Conservation (phyloP, 495 filamentous ascomycete species). For the Schizothecium vesticola region DNA sequence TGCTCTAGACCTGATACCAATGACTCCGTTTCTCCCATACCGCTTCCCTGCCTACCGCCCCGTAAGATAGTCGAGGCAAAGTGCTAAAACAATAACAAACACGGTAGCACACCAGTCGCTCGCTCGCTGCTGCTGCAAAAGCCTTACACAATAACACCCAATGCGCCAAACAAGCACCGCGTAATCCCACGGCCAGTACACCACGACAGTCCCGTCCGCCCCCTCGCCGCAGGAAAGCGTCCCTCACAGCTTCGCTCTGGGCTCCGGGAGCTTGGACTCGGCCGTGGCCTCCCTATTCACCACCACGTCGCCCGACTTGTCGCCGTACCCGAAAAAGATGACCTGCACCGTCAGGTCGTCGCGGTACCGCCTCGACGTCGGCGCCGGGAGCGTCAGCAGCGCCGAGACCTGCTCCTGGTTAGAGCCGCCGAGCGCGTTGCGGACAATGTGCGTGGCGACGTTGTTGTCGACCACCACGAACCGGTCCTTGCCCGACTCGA, state of each 20-base stretch:
- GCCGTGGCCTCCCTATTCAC: slow-evolving; percentile 85
- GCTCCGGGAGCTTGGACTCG: slow-evolving; percentile 42
- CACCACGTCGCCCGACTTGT: slow-evolving; percentile 66
- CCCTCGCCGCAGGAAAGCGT: not conserved
- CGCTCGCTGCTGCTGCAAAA: not conserved
- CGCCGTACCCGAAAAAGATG: slow-evolving; percentile 90
- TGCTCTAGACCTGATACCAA: not conserved
- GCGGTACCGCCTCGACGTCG: slow-evolving; percentile 83
- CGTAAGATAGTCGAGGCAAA: not conserved
- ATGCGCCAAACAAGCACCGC: not conserved
- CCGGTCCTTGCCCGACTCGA: slow-evolving; percentile 60
- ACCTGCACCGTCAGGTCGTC: slow-evolving; percentile 98
- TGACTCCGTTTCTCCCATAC: not conserved
- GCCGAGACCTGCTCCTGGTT: slow-evolving; percentile 94
- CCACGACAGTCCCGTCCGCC: not conserved
- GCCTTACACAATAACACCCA: not conserved
- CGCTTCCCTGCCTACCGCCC: not conserved
- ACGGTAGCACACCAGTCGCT: not conserved
- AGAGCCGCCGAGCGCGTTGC: slow-evolving; percentile 92
- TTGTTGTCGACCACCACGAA: slow-evolving; percentile 97
- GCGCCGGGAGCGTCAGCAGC: slow-evolving; percentile 82
- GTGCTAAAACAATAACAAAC: not conserved
- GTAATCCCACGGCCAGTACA: not conserved
- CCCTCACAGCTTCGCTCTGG: slow-evolving; percentile 35
- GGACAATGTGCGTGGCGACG: slow-evolving; percentile 87